Base-by-base conservation (phyloP, 2,329 filamentous ascomycete genomes). In the Aspergillus felis region DNA sequence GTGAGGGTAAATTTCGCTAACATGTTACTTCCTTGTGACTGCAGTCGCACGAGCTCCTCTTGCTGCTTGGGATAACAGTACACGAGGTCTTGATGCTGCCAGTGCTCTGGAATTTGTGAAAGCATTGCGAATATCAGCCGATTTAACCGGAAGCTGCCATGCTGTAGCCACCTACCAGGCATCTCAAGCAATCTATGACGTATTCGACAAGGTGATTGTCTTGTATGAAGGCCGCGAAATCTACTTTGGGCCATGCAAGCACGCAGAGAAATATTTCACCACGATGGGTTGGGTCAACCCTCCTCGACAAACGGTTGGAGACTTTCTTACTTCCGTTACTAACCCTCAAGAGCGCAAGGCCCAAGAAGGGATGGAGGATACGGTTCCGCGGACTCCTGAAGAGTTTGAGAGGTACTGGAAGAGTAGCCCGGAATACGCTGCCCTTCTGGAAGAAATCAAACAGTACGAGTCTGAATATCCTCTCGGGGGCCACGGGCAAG, bases 201-300 rank as follows among this genome's bases (percentile, higher is more conserved):
- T 85, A 17, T 92, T 93, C 64, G 88, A 93, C 74, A 92, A 92
- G 69, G 84, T 84, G 0, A 80, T 86, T 0, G 87, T 93, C 0
- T 76, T 92, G 0, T 91, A 92, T 66, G 87, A 92, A 67, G 90
- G 90, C 0, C 82, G 87, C 0, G 84, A 92, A 67, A 92, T 92
- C 60, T 93, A 85, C 75, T 92, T 87, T 61, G 90, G 90, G 0
- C 82, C 83, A 0, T 82, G 85, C 0, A 68, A 66, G 5, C 70
- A 78, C 2, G 89, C 89, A 0, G 86, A 82, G 64, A 69, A 70
- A 0, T 92, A 85, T 71, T 92, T 92, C 59, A 83, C 86, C 64
- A 75, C 81, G 12, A 84, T 88, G 72, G 89, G 89, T 44, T 92
- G 84, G 80, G 70, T 81, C 35, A 90, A 87, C 63, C 87, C 87